A percentile compares a stretch with the other conserved stretches of the same genome.
phyloP scores from a whole-genome alignment of 768 basidiomycete species.

The Rhodotorula sphaerocarpa region DNA sequence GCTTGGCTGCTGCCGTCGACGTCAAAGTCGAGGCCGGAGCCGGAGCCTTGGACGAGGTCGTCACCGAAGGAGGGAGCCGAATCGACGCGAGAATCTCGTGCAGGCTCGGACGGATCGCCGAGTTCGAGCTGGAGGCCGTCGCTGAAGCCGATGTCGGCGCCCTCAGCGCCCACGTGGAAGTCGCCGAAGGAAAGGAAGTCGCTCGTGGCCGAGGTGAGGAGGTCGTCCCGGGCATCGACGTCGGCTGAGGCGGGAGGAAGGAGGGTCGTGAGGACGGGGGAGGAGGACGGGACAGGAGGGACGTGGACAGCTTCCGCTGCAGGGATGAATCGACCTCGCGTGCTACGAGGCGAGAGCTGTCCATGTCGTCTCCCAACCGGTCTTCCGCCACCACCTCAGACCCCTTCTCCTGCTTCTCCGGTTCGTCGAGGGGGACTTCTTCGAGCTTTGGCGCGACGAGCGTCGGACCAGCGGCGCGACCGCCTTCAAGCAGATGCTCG shows the following conservation, averaged over 20 bases:
- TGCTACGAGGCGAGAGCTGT: slow-evolving; percentile 35
- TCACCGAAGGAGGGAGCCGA: not conserved
- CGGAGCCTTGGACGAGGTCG: slow-evolving; percentile 3
- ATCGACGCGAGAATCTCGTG: slow-evolving; percentile 28
- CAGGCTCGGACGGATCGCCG: slow-evolving; percentile 10
- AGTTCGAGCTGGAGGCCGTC: slow-evolving; percentile 1
- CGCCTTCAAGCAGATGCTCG: slow-evolving; percentile 12
- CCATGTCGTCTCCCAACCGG: slow-evolving; percentile 4
- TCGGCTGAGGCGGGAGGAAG: not conserved
- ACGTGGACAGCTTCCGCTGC: slow-evolving; percentile 33
- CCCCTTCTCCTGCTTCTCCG: not conserved
- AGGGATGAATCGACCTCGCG: slow-evolving; percentile 30
- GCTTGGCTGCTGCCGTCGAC: not conserved
- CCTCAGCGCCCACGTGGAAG: not conserved
- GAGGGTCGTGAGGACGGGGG: too few species aligned
- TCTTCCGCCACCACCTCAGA: too few species aligned
- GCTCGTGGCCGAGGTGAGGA: not conserved
- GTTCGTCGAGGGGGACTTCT: not conserved
- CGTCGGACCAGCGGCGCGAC: too few species aligned
- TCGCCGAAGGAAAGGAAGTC: slow-evolving; percentile 1
- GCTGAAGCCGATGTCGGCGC: too few species aligned
- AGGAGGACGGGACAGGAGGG: not conserved
- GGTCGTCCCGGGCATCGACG: not conserved
- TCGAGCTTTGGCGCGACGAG: not conserved
- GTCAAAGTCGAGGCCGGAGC: too few species aligned